Base-by-base conservation (phyloP, 176 grass and related monocot species). In the Paspalum vaginatum region DNA sequence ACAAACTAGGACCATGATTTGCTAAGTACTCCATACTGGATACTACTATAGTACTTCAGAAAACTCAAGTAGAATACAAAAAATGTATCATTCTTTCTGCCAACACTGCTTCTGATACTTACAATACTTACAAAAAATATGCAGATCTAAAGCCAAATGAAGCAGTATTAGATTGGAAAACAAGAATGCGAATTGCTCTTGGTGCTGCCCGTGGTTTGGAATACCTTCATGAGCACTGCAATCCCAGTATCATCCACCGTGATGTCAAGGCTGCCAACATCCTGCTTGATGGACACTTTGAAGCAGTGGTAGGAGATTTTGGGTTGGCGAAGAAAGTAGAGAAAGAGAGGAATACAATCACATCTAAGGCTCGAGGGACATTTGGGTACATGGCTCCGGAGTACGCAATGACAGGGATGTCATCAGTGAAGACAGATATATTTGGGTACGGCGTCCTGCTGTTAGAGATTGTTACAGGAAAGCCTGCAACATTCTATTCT, bases 201-300 rank as follows among this genome's bases (percentile, higher is more conserved):
- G 94, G 87, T 5, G 72, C 94, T 70, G 94, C 94, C 40, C 73
- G 77, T 82, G 94, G 94, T 53, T 75, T 97, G 61, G 89, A 92
- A 60, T 97, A 97, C 73, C 89, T 97, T 63, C 94, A 97, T 64
- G 94, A 97, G 68, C 89, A 94, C 52, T 94, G 94, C 81, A 90
- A 94, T 57, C 94, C 94, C 39, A 97, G 90, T 68, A 88, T 97
- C 32, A 97, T 97, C 44, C 94, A 97, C 72, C 89, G 94, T 40
- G 94, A 97, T 38, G 91, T 94, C 65, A 97, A 94, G 83, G 91
- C 94, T 77, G 94, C 91, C 21, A 97, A 97, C 45, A 52, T 97
- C 75, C 74, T 94, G 65, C 89, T 97, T 4, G 89, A 94, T 84
- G 83, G 70, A 27, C 86, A 92, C 55, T 86, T 97, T 16, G 91